Evolutionary conservation across 179 eudicot genomes (phyloP).

Genomic region (Camellia oleifera): DNA sequence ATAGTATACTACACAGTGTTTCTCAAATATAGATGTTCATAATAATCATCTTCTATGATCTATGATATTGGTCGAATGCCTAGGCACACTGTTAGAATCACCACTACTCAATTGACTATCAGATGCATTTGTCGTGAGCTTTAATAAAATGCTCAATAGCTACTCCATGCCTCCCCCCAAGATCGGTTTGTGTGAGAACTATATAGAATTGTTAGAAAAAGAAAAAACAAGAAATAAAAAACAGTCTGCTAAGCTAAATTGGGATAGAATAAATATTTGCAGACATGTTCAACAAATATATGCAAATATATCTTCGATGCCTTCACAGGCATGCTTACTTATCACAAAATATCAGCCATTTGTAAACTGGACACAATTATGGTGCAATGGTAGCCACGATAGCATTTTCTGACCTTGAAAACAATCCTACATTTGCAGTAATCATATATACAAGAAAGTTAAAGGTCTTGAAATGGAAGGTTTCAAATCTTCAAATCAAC

Average conservation of each 20-base stretch:
- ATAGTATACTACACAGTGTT: too few species aligned
- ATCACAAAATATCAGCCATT: background rate
- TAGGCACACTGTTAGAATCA: background rate
- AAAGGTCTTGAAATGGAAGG: background rate
- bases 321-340: background rate
- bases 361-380: background rate
- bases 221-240: background rate
- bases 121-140: background rate
- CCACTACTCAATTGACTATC: background rate
- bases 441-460: conserved; percentile 7
- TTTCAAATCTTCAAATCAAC: background rate
- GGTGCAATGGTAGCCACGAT: background rate
- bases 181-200: background rate
- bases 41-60: background rate
- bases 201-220: background rate
- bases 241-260: background rate
- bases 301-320: background rate
- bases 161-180: conserved; percentile 3
- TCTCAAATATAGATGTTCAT: background rate
- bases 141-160: background rate
- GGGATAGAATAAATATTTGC: background rate
- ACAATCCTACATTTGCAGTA: conserved; percentile 6
- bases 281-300: background rate
- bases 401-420: background rate
- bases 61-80: background rate